Conservation (phyloP, 192 early-diverging fungal species). For the Coemansia sp. region DNA sequence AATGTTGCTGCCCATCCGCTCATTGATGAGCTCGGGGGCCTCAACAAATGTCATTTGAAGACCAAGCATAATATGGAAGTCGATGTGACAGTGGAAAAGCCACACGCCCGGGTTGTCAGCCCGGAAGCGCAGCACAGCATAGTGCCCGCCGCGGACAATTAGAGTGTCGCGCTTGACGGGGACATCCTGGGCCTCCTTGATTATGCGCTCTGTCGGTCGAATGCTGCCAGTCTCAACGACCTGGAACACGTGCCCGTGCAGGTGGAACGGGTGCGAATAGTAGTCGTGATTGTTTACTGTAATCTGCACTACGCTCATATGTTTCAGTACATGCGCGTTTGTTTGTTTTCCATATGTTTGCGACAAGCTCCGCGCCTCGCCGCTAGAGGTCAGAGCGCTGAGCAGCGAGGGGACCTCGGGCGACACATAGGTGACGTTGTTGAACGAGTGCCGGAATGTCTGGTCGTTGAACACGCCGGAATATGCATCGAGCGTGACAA, state of each 20-base stretch:
- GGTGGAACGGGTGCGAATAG: slow-evolving; percentile 75
- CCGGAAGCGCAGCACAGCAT: slow-evolving; percentile 65
- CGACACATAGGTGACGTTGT: slow-evolving; percentile 61
- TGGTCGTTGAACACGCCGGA: slow-evolving; percentile 66
- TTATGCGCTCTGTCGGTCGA: slow-evolving; percentile 24
- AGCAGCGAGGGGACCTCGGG: slow-evolving; percentile 63
- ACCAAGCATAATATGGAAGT: slow-evolving; percentile 60
- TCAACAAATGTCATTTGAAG: slow-evolving; percentile 68
- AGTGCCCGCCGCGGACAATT: slow-evolving; percentile 57
- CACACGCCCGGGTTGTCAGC: slow-evolving; percentile 82
- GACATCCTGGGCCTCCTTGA: slow-evolving; percentile 10
- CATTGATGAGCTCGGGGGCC: slow-evolving; percentile 60
- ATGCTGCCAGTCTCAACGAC: slow-evolving; percentile 59
- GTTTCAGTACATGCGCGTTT: slow-evolving; percentile 58
- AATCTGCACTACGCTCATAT: slow-evolving; percentile 64
- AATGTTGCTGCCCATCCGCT: slow-evolving; percentile 33
- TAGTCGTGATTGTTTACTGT: slow-evolving; percentile 70
- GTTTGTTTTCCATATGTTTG: slow-evolving; percentile 61
- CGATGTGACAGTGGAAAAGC: slow-evolving; percentile 80
- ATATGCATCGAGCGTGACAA: slow-evolving; percentile 50
- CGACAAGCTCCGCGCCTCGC: slow-evolving; percentile 43
- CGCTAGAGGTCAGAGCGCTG: slow-evolving; percentile 60
- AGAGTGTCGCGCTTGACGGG: slow-evolving; percentile 64
- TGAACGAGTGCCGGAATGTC: slow-evolving; percentile 76
- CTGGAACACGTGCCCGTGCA: slow-evolving; percentile 86